phyloP scores from a whole-genome alignment of 1,284 basidiomycete species.

The Puccinia triticina region DNA sequence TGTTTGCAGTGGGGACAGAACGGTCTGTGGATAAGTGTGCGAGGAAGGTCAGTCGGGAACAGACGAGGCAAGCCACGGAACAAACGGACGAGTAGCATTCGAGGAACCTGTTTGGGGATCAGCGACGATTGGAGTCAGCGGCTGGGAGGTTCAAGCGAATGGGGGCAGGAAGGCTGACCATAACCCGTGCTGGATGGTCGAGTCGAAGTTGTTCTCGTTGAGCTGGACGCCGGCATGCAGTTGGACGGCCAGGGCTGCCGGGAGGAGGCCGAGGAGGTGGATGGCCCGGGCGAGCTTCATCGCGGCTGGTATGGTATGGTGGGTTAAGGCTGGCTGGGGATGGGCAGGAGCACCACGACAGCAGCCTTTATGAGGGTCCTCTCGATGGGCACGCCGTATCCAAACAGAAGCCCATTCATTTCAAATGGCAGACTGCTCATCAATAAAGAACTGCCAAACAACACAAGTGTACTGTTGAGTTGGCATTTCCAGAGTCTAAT shows the following conservation, averaged over 20 bases:
- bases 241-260: background rate
- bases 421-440: too few relatives aligned
- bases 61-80: background rate
- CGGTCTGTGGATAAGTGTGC: constrained; percentile 4
- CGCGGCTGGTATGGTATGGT: background rate
- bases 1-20: constrained; percentile 49
- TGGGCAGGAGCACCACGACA: too few relatives aligned
- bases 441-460: too few relatives aligned
- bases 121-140: background rate
- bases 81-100: constrained; percentile 48
- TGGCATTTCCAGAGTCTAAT: too few relatives aligned
- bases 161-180: constrained; percentile 5
- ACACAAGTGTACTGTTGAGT: too few relatives aligned
- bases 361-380: too few relatives aligned
- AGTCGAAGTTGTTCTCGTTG: constrained; percentile 29
- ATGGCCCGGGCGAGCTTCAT: background rate
- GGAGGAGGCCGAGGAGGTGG: background rate
- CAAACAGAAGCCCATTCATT: too few relatives aligned
- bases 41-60: background rate
- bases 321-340: background rate
- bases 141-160: background rate
- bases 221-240: constrained; percentile 45
- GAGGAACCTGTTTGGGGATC: constrained; percentile 24
- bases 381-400: too few relatives aligned
- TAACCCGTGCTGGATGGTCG: constrained; percentile 24